Percentiles rank a stretch among this genome's conserved stretches.
phyloP scores from a whole-genome alignment of 306 rosid genomes.

The Leucaena leucocephala region DNA sequence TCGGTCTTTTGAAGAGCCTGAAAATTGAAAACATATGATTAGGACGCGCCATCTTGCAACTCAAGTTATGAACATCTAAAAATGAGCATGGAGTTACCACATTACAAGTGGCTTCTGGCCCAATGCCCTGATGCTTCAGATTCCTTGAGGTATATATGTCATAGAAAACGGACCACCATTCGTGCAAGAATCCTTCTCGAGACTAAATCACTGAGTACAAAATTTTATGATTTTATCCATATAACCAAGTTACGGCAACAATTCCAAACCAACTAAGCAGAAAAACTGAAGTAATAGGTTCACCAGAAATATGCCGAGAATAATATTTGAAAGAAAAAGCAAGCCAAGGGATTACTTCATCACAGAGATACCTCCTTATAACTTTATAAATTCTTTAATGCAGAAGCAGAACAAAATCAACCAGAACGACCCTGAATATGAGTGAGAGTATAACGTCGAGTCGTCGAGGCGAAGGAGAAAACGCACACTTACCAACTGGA shows the following conservation, averaged over 20 bases:
- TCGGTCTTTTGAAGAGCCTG: slow-evolving; percentile 41
- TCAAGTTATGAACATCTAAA: slow-evolving; percentile 6
- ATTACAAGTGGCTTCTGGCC: slow-evolving; percentile 39
- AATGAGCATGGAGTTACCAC: slow-evolving; percentile 21
- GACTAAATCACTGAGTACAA: slow-evolving; percentile 42
- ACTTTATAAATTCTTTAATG: neutral
- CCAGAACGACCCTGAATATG: neutral
- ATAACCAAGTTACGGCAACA: slow-evolving; percentile 24
- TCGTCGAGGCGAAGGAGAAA: neutral
- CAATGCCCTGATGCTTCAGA: slow-evolving; percentile 12
- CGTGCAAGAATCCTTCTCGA: slow-evolving; percentile 51
- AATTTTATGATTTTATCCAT: slow-evolving; percentile 6
- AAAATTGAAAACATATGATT: slow-evolving; percentile 27
- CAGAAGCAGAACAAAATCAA: neutral
- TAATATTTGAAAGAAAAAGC: neutral
- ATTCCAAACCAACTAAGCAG: slow-evolving; percentile 11
- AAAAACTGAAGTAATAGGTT: slow-evolving; percentile 9
- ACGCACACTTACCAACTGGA: slow-evolving; percentile 37
- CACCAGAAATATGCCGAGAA: neutral
- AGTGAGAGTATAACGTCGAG: neutral
- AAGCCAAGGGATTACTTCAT: neutral
- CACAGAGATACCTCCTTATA: neutral
- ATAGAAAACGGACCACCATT: slow-evolving; percentile 67
- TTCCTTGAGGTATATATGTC: slow-evolving; percentile 22
- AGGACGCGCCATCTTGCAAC: slow-evolving; percentile 12